Evolutionary conservation across 2,329 filamentous ascomycete species (phyloP).

Genomic region (Aspergillus sergii): DNA sequence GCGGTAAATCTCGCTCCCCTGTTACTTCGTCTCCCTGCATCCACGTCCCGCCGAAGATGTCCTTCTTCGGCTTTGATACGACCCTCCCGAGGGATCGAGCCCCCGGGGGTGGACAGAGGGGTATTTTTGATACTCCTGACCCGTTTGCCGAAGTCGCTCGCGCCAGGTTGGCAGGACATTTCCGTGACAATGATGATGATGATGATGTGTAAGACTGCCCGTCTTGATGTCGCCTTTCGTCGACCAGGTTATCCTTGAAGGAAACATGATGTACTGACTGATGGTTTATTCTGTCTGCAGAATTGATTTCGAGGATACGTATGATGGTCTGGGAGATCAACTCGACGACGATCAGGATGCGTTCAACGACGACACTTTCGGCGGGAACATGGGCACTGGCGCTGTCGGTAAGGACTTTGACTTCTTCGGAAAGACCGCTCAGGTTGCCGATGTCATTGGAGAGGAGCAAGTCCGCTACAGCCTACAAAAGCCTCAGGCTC

Average conservation of each 20-base stretch:
- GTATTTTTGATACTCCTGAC: constrained; percentile 78
- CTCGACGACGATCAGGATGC: constrained; percentile 90
- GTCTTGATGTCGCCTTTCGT: constrained; percentile 3
- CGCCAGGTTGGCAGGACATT: constrained; percentile 47
- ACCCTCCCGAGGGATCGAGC: constrained; percentile 68
- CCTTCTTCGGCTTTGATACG: constrained; percentile 88
- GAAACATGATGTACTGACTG: background rate
- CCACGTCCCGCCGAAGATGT: constrained; percentile 60
- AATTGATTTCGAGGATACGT: constrained; percentile 93
- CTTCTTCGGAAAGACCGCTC: constrained; percentile 90
- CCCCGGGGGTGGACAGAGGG: constrained; percentile 68
- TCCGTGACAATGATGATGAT: constrained; percentile 61
- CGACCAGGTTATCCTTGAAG: background rate
- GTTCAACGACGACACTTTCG: constrained; percentile 97
- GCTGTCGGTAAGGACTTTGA: constrained; percentile 90
- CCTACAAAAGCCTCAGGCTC: constrained; percentile 66
- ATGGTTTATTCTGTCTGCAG: constrained; percentile 39
- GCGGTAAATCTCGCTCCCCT: constrained; percentile 20
- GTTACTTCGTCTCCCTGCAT: constrained; percentile 5
- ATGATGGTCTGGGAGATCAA: constrained; percentile 88
- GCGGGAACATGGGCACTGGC: constrained; percentile 50
- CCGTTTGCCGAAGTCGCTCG: constrained; percentile 82
- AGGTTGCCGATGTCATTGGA: constrained; percentile 81
- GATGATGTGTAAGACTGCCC: constrained; percentile 61
- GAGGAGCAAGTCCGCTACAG: constrained; percentile 87